These are phyloP conservation scores for Mrakia gelida DNA, from an alignment of 768 basidiomycete species.

Conservation along the genomic window DNA sequence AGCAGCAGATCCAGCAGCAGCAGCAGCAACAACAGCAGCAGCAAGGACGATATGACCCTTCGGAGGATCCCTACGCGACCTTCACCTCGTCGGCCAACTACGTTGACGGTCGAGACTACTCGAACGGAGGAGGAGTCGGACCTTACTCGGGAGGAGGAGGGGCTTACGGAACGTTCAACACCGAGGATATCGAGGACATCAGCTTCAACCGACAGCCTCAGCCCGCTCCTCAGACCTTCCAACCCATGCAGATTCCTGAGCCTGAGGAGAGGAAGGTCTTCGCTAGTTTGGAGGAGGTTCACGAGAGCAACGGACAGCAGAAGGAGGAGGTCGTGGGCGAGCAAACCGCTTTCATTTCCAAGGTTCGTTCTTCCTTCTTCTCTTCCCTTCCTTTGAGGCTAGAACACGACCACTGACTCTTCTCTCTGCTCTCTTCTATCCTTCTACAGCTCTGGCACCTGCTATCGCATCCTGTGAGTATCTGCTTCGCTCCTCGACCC, in stretches of 20 bases:
- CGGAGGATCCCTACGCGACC: background rate
- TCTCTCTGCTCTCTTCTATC: background rate
- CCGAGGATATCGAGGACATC: conserved; percentile 25
- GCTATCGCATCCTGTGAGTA: conserved; percentile 20
- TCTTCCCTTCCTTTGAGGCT: background rate
- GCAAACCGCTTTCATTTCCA: conserved; percentile 30
- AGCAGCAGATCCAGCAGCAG: background rate
- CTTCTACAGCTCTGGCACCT: conserved; percentile 17
- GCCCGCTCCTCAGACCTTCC: background rate
- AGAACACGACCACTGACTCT: background rate
- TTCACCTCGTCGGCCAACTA: background rate
- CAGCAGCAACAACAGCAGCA: background rate
- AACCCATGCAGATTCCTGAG: background rate
- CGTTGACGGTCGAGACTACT: background rate
- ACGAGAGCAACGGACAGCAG: background rate
- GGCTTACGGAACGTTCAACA: conserved; percentile 18
- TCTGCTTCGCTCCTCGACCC: background rate
- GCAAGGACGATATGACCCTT: background rate
- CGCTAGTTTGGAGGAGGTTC: background rate
- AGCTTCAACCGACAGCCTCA: background rate
- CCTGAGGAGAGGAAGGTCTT: background rate
- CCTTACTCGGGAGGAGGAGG: background rate
- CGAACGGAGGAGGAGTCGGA: conserved; percentile 2
- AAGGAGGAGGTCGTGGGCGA: conserved; percentile 6
- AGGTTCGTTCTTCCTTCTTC: conserved; percentile 14